Base-by-base conservation (phyloP, 2,329 filamentous ascomycete species). In the Ramichloridium luteum region DNA sequence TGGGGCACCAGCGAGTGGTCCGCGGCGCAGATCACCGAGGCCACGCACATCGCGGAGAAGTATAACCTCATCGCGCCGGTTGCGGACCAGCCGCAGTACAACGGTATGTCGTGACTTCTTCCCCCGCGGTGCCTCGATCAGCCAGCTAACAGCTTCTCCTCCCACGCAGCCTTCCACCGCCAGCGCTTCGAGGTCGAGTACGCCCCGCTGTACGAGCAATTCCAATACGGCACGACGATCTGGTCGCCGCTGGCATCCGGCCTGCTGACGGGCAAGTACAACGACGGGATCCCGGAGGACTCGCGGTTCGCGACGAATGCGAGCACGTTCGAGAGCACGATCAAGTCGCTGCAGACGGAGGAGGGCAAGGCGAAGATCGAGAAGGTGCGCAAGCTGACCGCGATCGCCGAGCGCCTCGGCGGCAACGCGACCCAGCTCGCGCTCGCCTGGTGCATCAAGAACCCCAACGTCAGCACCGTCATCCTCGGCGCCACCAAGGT, bases 1-100 rank as follows among this genome's bases (percentile, higher is more conserved):
- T 75, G 70, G 70, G 70, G 72, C 27, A 77, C 72, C 0, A 68
- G 62, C 1, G 71, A 76, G 50, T 77, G 72, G 72, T 62, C 55
- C 27, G 69, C 72, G 5, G 53, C 56, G 16, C 68, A 76, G 55
- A 75, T 76, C 50, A 62, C 61, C 38, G 69, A 75, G 52, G 72
- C 72, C 25, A 67, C 61, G 18, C 54, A 58, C 31, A 61, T 72
- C 25, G 67, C 67, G 11, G 62, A 68, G 46, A 60, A 60, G 49
- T 69, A 74, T 56, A 67, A 73, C 53, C 62, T 75, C 22, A 73
- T 76, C 39, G 70, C 69, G 2, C 65, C 65, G 1, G 58, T 68
- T 20, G 64, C 57, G 27, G 64, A 68, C 44, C 64, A 68, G 53
- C 70, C 70, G 11, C 67, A 72, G 45, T 74, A 75, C 60, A 74